phyloP scores from a whole-genome alignment of 129 eudicot genomes.

The Lactuca sativa region DNA sequence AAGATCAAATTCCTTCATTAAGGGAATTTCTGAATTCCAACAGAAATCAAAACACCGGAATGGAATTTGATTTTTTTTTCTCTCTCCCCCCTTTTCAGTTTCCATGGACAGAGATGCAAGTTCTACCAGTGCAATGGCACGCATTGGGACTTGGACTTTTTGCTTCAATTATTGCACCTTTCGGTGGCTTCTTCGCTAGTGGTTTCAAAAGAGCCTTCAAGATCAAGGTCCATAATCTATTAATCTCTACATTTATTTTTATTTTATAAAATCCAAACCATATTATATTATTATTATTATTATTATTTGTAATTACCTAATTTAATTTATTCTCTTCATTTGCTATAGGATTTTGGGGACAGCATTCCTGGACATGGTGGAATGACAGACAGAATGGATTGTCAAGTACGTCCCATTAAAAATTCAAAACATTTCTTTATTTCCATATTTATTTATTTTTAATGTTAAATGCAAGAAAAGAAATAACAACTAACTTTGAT shows the following conservation, averaged over 20 bases:
- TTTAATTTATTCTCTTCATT: neutral
- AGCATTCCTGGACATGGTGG: slow-evolving; percentile 99
- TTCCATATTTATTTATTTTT: too few relatives aligned
- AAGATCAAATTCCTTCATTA: neutral
- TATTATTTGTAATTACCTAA: neutral
- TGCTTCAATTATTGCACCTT: slow-evolving; percentile 96
- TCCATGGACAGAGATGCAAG: slow-evolving; percentile 78
- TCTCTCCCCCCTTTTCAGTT: slow-evolving; percentile 47
- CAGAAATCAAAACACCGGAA: neutral
- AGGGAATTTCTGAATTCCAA: neutral
- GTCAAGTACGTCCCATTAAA: slow-evolving; percentile 55
- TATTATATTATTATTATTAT: slow-evolving; percentile 12
- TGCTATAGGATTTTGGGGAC: slow-evolving; percentile 92
- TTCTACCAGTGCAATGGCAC: slow-evolving; percentile 97
- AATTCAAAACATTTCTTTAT: neutral
- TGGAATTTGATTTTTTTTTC: neutral
- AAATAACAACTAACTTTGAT: neutral
- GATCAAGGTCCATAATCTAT: slow-evolving; percentile 57
- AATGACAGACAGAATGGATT: slow-evolving; percentile 98
- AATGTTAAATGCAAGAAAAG: neutral
- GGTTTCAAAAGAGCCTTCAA: slow-evolving; percentile 96
- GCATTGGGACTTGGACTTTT: slow-evolving; percentile 87
- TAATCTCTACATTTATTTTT: neutral
- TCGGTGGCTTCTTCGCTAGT: slow-evolving; percentile 98
- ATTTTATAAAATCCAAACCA: neutral